phyloP scores from a whole-genome alignment of 164 flowering plant species.

The Liquidambar formosana region DNA sequence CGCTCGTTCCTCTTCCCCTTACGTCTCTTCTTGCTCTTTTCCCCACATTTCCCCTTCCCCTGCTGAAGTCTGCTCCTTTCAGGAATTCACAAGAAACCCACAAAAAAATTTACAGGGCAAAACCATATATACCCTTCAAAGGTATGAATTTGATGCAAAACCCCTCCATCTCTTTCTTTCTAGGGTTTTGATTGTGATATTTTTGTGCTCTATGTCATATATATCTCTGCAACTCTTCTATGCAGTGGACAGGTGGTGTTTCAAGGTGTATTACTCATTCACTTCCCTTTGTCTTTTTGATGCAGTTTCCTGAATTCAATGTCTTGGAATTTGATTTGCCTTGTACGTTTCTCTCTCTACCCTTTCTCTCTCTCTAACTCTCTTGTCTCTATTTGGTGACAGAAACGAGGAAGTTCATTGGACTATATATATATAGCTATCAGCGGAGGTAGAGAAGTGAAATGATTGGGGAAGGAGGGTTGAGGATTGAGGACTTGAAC shows the following conservation, averaged over 20 bases:
- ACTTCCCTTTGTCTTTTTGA: not conserved
- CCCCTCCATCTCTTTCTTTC: too few species aligned
- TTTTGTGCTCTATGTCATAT: too few species aligned
- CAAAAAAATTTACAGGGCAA: too few species aligned
- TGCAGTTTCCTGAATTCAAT: slow-evolving; percentile 2
- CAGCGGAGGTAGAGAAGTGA: not conserved
- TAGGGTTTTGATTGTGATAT: not conserved
- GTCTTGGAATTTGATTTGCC: slow-evolving; percentile 13
- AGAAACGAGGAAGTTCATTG: not conserved
- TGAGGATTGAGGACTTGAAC: slow-evolving; percentile 50
- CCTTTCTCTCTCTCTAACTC: too few species aligned
- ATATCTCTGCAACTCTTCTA: slow-evolving; percentile 3
- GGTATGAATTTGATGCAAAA: too few species aligned
- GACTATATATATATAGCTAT: too few species aligned
- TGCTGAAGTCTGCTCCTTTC: too few species aligned
- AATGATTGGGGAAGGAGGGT: slow-evolving; percentile 38
- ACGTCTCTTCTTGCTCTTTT: slow-evolving; percentile 11
- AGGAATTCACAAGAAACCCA: too few species aligned
- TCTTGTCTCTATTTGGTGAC: slow-evolving; percentile 1
- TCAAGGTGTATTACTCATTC: not conserved
- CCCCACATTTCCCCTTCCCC: not conserved
- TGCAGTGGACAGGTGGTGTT: slow-evolving; percentile 17
- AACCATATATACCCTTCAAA: too few species aligned
- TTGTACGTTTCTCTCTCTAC: not conserved
- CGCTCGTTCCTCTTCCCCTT: slow-evolving; percentile 7